Evolutionary conservation across 2,329 filamentous ascomycete genomes (phyloP), one percentile per base, ranked within the genome.

Genomic region (Neonectria coccinea): DNA sequence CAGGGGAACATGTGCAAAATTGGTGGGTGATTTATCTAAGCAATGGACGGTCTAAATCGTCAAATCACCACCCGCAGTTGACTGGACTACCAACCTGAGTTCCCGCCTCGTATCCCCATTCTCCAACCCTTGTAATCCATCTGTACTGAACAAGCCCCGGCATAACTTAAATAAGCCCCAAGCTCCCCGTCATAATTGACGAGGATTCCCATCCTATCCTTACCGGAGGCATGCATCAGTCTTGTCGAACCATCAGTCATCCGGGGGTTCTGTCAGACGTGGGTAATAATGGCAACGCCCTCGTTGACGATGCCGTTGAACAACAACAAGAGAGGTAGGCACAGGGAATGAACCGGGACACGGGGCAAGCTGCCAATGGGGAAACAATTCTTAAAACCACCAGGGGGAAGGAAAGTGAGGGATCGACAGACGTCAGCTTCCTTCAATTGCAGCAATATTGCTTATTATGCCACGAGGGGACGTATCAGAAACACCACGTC

Each of bases 1-100:
- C 59, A 56, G 52, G 52, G 47, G 52, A 56, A 22, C 18, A 60
- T 31, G 39, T 33, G 20, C 44, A 25, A 44, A 45, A 16, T 41
- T 31, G 14, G 27, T 29, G n/a, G 18, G 16, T 29, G 12, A 44
- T 29, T 56, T 31, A 44, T 29, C 47, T 31, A 9, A 44, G 36
- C 25, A 44, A 33, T 31, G 53, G 29, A 56, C 18, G 27, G 18
- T 18, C 6, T 39, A 42, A 12, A 45, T 10, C 54, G 12, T 47
- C 54, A 12, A 25, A 33, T 27, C 25, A 31, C 29, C 16, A 8
- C 9, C 29, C 16, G 16, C 9, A 29, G 5, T 29, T 29, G 7
- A 29, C 27, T 29, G 3, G 20, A 20, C 20, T 20, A 20, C 20
- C 22, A 22, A 29, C 29, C 29, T 29, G 29, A 9, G 2, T 29